Conservation (phyloP, 495 filamentous ascomycete species). For the Melanomma pulvis-pyrius region DNA sequence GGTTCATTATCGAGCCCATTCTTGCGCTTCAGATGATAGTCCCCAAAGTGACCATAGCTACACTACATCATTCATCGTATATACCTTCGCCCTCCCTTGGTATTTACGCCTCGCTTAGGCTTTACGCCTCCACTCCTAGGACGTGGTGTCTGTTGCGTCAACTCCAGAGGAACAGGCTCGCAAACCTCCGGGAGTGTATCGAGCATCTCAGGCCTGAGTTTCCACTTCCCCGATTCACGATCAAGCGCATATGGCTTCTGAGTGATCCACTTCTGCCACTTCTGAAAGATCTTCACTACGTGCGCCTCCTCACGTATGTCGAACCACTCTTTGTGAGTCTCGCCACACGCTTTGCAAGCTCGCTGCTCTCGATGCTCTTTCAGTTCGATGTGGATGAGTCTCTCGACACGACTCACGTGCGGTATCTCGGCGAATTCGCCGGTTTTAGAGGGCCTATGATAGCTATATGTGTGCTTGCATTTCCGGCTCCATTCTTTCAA, state of each 20-base stretch:
- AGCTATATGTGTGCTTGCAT: not conserved
- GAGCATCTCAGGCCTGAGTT: too few species aligned
- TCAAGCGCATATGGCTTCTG: not conserved
- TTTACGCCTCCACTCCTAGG: too few species aligned
- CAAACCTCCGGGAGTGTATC: too few species aligned
- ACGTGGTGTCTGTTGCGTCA: too few species aligned
- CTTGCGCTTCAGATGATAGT: too few species aligned
- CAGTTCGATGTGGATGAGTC: slow-evolving; percentile 4
- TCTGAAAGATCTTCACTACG: not conserved
- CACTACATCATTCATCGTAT: too few species aligned
- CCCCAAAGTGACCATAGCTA: too few species aligned
- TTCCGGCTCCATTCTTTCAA: not conserved
- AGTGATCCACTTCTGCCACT: slow-evolving; percentile 7
- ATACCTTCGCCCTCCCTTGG: too few species aligned
- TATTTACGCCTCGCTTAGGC: too few species aligned
- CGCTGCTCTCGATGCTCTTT: not conserved
- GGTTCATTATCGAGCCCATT: too few species aligned
- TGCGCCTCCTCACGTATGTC: not conserved
- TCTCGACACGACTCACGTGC: slow-evolving; percentile 1
- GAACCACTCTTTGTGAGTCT: slow-evolving; percentile 16
- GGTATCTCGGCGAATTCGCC: not conserved
- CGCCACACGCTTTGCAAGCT: not conserved
- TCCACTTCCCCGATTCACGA: too few species aligned
- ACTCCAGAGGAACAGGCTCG: too few species aligned
- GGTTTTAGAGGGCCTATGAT: not conserved